Evolutionary conservation across 2,329 filamentous ascomycete species (phyloP).

Genomic region (Cladobotryum protrusum): DNA sequence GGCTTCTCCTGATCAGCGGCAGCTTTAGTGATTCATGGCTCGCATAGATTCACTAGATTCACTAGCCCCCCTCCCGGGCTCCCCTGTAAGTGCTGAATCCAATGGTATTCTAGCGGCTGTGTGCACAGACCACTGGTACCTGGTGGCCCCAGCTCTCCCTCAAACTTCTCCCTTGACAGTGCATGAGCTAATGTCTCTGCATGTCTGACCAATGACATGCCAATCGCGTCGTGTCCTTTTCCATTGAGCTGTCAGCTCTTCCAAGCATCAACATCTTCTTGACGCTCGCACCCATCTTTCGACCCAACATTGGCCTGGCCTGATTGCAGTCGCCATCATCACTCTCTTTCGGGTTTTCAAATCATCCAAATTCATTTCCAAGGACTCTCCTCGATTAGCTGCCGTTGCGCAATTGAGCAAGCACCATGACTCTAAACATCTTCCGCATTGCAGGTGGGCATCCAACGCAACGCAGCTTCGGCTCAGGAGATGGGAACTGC

Average conservation of each 20-base stretch:
- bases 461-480: not conserved
- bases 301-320: not conserved
- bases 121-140: too few relatives aligned
- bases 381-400: not conserved
- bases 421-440: constrained; percentile 47
- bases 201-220: constrained; percentile 15
- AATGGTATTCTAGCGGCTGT: too few relatives aligned
- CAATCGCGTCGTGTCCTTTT: constrained; percentile 22
- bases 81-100: too few relatives aligned
- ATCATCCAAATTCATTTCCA: not conserved
- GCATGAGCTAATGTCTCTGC: not conserved
- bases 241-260: constrained; percentile 10
- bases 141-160: too few relatives aligned
- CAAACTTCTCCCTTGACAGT: too few relatives aligned
- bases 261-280: constrained; percentile 1
- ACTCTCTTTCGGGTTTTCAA: not conserved
- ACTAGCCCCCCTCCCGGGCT: too few relatives aligned
- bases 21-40: too few relatives aligned
- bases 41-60: too few relatives aligned
- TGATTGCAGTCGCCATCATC: not conserved
- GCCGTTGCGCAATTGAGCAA: constrained; percentile 4
- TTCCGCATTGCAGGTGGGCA: constrained; percentile 52
- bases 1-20: too few relatives aligned
- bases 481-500: constrained; percentile 9
- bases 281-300: not conserved